Percentiles rank a stretch among this genome's conserved stretches.
Evolutionary conservation across 495 filamentous ascomycete species (phyloP).

Genomic region (Cladorrhinum samala): DNA sequence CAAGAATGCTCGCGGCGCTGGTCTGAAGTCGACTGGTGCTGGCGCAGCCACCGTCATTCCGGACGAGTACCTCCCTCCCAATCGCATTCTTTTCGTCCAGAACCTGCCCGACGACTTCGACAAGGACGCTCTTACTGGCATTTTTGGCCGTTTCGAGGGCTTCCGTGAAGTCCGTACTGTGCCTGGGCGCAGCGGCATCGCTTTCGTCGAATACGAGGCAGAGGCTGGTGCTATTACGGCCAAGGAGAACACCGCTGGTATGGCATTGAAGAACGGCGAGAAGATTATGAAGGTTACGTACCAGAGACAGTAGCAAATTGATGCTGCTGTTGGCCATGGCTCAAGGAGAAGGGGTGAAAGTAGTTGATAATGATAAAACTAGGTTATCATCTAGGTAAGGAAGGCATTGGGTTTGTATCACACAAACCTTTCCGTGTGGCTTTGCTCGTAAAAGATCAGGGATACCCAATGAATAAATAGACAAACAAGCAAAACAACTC

Average conservation of each 20-base stretch:
- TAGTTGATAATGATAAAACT: too few relatives aligned
- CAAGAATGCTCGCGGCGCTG: slow-evolving; percentile 69
- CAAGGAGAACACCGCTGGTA: slow-evolving; percentile 91
- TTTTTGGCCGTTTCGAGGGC: slow-evolving; percentile 88
- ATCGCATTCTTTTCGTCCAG: slow-evolving; percentile 95
- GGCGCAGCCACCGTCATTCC: slow-evolving; percentile 72
- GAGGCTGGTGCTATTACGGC: slow-evolving; percentile 86
- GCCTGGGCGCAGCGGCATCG: slow-evolving; percentile 80
- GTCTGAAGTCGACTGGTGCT: slow-evolving; percentile 72
- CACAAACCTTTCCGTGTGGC: background rate
- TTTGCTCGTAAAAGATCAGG: background rate
- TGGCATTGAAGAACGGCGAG: slow-evolving; percentile 68
- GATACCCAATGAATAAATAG: slow-evolving; percentile 19
- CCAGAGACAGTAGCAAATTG: slow-evolving; percentile 66
- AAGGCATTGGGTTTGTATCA: background rate
- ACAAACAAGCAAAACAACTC: slow-evolving; percentile 14
- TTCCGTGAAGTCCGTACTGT: slow-evolving; percentile 90
- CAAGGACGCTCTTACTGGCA: slow-evolving; percentile 66
- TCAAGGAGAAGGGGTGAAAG: background rate
- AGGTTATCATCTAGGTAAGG: slow-evolving; percentile 9
- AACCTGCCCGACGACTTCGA: slow-evolving; percentile 84
- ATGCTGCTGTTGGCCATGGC: background rate
- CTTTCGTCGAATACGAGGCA: slow-evolving; percentile 92
- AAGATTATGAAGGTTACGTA: slow-evolving; percentile 75
- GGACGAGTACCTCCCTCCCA: slow-evolving; percentile 95